Conservation (phyloP, 106 monocot species). For the Triglochin maritima region DNA sequence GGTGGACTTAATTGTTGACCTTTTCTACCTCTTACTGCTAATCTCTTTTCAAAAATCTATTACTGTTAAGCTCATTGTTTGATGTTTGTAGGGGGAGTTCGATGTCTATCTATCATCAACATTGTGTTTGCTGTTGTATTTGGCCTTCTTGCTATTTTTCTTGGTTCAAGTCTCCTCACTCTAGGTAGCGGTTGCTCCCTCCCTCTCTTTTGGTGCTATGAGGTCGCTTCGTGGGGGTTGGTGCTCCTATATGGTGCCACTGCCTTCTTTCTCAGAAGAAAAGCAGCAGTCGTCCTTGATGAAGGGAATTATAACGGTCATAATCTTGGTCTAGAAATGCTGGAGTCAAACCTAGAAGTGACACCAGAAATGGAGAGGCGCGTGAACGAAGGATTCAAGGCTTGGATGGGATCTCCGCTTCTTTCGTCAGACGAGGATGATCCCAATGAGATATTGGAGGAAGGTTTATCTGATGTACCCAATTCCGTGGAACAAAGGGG, state of each 20-base stretch:
- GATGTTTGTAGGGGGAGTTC: constrained; percentile 50
- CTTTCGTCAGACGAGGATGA: constrained; percentile 83
- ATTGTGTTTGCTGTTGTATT: constrained; percentile 59
- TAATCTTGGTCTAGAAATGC: constrained; percentile 76
- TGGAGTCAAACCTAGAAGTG: constrained; percentile 31
- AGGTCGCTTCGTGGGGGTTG: constrained; percentile 70
- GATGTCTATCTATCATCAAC: constrained; percentile 76
- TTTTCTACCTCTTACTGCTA: neutral
- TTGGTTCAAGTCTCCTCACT: constrained; percentile 84
- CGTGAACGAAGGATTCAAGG: constrained; percentile 75
- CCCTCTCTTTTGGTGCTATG: constrained; percentile 91
- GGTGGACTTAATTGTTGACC: neutral
- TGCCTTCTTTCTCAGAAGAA: constrained; percentile 65
- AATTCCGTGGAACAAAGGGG: constrained; percentile 9
- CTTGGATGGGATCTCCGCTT: constrained; percentile 77
- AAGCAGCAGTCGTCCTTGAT: constrained; percentile 49
- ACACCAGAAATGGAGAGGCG: constrained; percentile 71
- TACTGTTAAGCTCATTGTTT: neutral
- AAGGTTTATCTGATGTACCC: constrained; percentile 8
- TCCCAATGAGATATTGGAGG: constrained; percentile 40
- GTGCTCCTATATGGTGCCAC: constrained; percentile 67
- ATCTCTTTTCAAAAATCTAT: neutral
- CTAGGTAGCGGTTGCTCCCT: constrained; percentile 74
- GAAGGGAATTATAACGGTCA: constrained; percentile 30
- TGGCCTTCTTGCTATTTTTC: constrained; percentile 73